A percentile compares a stretch with the other conserved stretches of the same genome.
These are phyloP conservation scores for Aspergillus hancockii DNA, from an alignment of 495 filamentous ascomycete species.

Conservation along the genomic window DNA sequence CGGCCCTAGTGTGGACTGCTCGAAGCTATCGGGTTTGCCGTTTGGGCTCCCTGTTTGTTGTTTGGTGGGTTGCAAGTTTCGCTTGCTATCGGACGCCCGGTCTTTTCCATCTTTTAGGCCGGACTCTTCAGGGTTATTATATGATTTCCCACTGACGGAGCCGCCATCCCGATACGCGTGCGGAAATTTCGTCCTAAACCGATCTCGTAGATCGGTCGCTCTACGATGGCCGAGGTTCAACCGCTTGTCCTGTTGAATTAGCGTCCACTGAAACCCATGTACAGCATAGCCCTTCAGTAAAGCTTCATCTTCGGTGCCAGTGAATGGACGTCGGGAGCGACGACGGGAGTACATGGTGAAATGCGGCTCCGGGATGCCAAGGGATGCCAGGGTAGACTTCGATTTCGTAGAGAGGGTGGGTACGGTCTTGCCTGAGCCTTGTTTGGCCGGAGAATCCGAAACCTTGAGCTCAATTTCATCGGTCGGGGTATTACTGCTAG, in stretches of 20 bases:
- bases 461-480: slow-evolving; percentile 13
- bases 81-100: slow-evolving; percentile 4
- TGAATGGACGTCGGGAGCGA: slow-evolving; percentile 61
- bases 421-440: slow-evolving; percentile 13
- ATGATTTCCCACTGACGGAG: slow-evolving; percentile 40
- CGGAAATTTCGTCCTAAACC: slow-evolving; percentile 78
- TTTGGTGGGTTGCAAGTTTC: slow-evolving; percentile 9
- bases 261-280: slow-evolving; percentile 79
- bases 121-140: slow-evolving; percentile 10
- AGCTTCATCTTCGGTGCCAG: slow-evolving; percentile 72
- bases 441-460: slow-evolving; percentile 11
- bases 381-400: slow-evolving; percentile 32
- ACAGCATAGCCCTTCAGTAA: slow-evolving; percentile 72
- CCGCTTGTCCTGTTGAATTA: slow-evolving; percentile 70
- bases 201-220: slow-evolving; percentile 79
- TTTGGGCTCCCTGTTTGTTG: slow-evolving; percentile 13
- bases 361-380: slow-evolving; percentile 42
- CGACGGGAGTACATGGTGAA: slow-evolving; percentile 38
- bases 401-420: slow-evolving; percentile 29
- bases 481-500: slow-evolving; percentile 25
- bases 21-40: slow-evolving; percentile 11
- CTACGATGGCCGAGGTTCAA: slow-evolving; percentile 66
- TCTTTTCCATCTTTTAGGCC: slow-evolving; percentile 9
- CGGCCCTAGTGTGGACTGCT: slow-evolving; percentile 12
- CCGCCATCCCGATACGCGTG: slow-evolving; percentile 64